Evolutionary conservation across 2,329 filamentous ascomycete species (phyloP).

Genomic region (Paracorniculantispora psalliotae): DNA sequence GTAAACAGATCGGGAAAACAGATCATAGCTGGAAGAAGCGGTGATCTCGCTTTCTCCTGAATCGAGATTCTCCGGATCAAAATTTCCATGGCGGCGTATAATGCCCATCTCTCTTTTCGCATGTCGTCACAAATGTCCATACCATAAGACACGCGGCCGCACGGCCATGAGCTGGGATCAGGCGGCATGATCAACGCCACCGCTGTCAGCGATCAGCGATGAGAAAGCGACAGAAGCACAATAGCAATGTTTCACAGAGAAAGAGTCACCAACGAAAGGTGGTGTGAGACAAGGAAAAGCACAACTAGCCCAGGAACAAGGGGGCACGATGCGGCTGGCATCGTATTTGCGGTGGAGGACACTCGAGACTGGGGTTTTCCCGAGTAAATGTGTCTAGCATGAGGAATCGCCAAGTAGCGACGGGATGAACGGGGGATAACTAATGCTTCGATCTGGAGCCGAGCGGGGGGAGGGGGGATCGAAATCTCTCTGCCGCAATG

Average conservation of each 20-base stretch:
- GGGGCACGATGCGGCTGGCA: background rate
- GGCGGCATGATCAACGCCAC: background rate
- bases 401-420: background rate
- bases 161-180: background rate
- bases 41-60: background rate
- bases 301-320: background rate
- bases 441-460: background rate
- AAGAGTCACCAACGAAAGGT: background rate
- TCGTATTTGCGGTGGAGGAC: background rate
- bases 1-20: too few relatives aligned
- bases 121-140: background rate
- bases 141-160: background rate
- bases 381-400: background rate
- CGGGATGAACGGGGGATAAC: background rate
- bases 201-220: background rate
- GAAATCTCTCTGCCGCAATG: background rate
- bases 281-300: background rate
- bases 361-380: background rate
- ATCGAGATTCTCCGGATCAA: background rate
- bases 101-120: background rate
- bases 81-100: background rate
- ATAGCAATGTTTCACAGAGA: background rate
- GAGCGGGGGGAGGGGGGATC: background rate
- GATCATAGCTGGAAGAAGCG: too few relatives aligned
- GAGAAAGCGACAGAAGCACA: background rate